Evolutionary conservation across 495 filamentous ascomycete genomes (phyloP).

Genomic region (Penicillium flavigenum): DNA sequence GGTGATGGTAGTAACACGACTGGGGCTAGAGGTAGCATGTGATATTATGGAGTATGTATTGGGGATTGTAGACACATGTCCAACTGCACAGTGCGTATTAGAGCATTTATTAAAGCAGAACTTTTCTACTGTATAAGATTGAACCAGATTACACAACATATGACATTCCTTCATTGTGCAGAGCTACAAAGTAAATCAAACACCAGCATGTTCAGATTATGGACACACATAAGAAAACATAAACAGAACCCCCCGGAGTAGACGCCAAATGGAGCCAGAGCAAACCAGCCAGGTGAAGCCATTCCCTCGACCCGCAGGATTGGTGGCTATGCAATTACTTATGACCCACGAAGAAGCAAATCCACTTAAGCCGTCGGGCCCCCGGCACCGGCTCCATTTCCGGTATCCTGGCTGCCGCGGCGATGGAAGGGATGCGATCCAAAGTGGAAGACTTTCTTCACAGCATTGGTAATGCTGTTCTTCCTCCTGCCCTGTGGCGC

Average conservation of each 20-base stretch:
- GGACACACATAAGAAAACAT: neutral
- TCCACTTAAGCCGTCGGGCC: slow-evolving; percentile 14
- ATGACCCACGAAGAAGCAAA: neutral
- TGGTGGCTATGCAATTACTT: slow-evolving; percentile 11
- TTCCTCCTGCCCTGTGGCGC: slow-evolving; percentile 31
- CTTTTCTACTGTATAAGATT: neutral
- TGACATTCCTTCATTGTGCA: slow-evolving; percentile 7
- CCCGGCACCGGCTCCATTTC: slow-evolving; percentile 9
- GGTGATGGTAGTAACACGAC: neutral
- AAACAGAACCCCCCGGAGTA: neutral
- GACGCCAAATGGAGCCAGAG: slow-evolving; percentile 6
- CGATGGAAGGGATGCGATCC: slow-evolving; percentile 45
- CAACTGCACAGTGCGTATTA: no score
- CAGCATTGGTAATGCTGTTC: slow-evolving; percentile 44
- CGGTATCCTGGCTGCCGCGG: slow-evolving; percentile 33
- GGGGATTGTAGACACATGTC: no score
- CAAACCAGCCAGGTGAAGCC: neutral
- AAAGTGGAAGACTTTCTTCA: slow-evolving; percentile 47
- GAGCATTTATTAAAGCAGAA: no score
- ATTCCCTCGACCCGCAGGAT: neutral
- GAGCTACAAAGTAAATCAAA: slow-evolving; percentile 1
- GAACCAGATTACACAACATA: neutral
- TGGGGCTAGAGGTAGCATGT: neutral
- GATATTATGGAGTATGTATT: no score
- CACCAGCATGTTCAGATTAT: slow-evolving; percentile 10